Percentiles rank a stretch among this genome's conserved stretches.
Evolutionary conservation across 2,329 filamentous ascomycete species (phyloP).

Genomic region (Fusarium clavum): DNA sequence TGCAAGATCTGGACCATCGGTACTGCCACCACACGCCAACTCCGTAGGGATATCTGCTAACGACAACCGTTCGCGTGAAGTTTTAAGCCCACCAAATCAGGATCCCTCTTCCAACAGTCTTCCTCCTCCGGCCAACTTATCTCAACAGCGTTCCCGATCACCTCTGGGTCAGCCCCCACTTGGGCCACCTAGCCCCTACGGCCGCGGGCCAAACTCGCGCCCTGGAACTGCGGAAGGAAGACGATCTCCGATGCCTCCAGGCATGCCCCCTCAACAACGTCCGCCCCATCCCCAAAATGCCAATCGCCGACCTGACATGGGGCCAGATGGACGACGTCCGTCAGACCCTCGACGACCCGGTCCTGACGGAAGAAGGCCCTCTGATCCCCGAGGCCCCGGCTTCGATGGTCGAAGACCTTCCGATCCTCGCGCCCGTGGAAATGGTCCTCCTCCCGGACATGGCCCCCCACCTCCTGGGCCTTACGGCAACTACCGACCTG

Average conservation of each 20-base stretch:
- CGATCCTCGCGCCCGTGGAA: slow-evolving; percentile 34
- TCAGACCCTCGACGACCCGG: slow-evolving; percentile 31
- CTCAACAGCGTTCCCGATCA: slow-evolving; percentile 58
- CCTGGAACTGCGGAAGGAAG: slow-evolving; percentile 50
- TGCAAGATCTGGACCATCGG: slow-evolving; percentile 57
- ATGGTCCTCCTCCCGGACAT: slow-evolving; percentile 37
- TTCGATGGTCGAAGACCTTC: slow-evolving; percentile 36
- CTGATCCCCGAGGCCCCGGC: slow-evolving; percentile 35
- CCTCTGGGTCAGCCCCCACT: slow-evolving; percentile 55
- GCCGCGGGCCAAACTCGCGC: slow-evolving; percentile 48
- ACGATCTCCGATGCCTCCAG: slow-evolving; percentile 48
- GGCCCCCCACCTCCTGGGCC: slow-evolving; percentile 37
- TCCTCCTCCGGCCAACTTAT: slow-evolving; percentile 56
- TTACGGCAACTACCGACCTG: slow-evolving; percentile 40
- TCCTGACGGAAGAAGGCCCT: slow-evolving; percentile 39
- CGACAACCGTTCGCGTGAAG: slow-evolving; percentile 65
- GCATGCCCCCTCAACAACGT: slow-evolving; percentile 44
- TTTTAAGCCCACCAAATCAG: slow-evolving; percentile 56
- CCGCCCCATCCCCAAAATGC: slow-evolving; percentile 48
- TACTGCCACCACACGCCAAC: slow-evolving; percentile 63
- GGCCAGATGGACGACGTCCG: slow-evolving; percentile 31
- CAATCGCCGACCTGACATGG: slow-evolving; percentile 46
- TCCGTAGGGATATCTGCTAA: slow-evolving; percentile 66
- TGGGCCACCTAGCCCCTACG: slow-evolving; percentile 50
- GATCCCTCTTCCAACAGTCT: slow-evolving; percentile 53